These are phyloP conservation scores for Nicotiana obtusifolia DNA, from an alignment of 257 asterid genomes.

Conservation along the genomic window DNA sequence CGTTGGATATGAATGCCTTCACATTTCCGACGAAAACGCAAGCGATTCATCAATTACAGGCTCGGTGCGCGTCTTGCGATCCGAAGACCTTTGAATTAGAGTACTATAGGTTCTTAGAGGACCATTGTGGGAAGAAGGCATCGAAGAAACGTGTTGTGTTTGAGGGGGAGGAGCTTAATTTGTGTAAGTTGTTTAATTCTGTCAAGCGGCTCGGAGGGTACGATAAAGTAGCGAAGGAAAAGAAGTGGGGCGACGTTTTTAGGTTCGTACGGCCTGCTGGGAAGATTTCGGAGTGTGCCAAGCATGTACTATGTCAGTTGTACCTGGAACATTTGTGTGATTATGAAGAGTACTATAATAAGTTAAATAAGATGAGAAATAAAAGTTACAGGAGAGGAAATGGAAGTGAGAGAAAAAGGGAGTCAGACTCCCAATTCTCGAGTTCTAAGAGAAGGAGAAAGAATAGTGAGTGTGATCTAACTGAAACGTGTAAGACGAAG, in stretches of 20 bases:
- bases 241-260: conserved; percentile 89
- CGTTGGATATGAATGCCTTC: conserved; percentile 59
- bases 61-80: conserved; percentile 76
- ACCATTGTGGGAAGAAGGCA: conserved; percentile 73
- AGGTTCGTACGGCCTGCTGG: conserved; percentile 57
- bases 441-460: conserved; percentile 69
- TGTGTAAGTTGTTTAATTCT: conserved; percentile 76
- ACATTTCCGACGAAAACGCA: conserved; percentile 83
- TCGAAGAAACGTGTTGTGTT: conserved; percentile 63
- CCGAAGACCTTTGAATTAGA: conserved; percentile 77
- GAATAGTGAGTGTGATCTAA: conserved; percentile 58
- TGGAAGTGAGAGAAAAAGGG: conserved; percentile 36
- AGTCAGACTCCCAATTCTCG: conserved; percentile 38
- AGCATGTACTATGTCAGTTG: conserved; percentile 70
- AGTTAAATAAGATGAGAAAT: conserved; percentile 47
- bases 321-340: conserved; percentile 78
- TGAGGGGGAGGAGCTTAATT: conserved; percentile 78
- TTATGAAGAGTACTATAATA: conserved; percentile 66
- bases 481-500: conserved; percentile 40
- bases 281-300: conserved; percentile 77
- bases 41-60: conserved; percentile 93
- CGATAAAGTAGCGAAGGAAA: conserved; percentile 56
- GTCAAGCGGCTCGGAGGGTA: conserved; percentile 93
- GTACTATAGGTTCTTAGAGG: conserved; percentile 71
- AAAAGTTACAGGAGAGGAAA: conserved; percentile 38